Base-by-base conservation (phyloP, 495 filamentous ascomycete species). In the Penicillium macrosclerotiorum region DNA sequence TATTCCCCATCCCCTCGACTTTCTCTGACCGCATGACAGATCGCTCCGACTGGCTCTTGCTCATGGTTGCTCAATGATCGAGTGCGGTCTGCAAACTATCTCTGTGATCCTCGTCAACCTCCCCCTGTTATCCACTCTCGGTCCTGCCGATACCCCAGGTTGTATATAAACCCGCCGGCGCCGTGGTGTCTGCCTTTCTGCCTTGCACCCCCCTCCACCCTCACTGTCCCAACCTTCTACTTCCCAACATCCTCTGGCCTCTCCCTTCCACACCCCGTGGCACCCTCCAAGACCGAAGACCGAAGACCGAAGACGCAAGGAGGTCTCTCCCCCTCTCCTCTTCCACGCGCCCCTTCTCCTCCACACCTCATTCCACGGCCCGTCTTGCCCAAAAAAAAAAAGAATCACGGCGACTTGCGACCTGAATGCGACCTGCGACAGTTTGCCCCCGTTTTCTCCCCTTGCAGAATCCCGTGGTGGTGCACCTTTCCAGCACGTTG, bases 1-100 rank as follows among this genome's bases (percentile, higher is more conserved):
- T 65, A 60, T 52, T 59, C 55, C 58, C 54, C 46, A 59, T 54
- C 51, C 54, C 52, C 52, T 49, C 47, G 58, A 52, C 40, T 54
- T 42, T 43, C 33, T 51, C 37, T 34, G 45, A 49, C 37, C 45
- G 33, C 39, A 42, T 37, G 25, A 36, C 24, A 29, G 22, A 45
- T 40, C 11, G 40, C 36, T 45, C 35, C 35, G 32, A 50, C 39
- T 50, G 38, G 47, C 39, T 50, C 18, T 13, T 24, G 7, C 17
- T 37, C 24, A 3, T 29, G 25, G 16, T 38, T 22, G 8, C 33
- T 46, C 34, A 23, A 46, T 37, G 34, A 23, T 30, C 34, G 16
- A 38, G 33, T 46, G 43, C 43, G 43, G 43, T 46, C 43, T 46
- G 43, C 34, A 37, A 38, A n/a, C 4, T 38, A 13, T 12, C 14